Conservation (phyloP, 2,329 filamentous ascomycete genomes). For the Emydomyces testavorans region DNA sequence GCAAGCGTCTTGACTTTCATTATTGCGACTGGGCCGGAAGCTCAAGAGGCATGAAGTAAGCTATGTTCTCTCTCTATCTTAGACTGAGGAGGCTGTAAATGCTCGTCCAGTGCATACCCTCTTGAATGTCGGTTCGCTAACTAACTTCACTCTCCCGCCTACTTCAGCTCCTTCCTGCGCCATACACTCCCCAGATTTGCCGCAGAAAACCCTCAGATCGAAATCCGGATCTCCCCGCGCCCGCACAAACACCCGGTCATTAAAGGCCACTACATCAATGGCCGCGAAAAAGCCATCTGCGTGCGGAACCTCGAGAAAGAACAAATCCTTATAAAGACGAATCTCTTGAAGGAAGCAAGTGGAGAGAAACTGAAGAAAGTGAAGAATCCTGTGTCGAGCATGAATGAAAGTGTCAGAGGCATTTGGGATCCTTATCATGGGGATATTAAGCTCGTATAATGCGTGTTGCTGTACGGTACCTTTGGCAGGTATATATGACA, state of each 20-base stretch:
- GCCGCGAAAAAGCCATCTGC: slow-evolving; percentile 71
- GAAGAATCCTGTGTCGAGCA: slow-evolving; percentile 48
- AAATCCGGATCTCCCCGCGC: slow-evolving; percentile 81
- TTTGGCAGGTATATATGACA: slow-evolving; percentile 9
- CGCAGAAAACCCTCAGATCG: slow-evolving; percentile 68
- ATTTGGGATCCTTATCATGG: slow-evolving; percentile 55
- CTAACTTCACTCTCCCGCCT: background rate
- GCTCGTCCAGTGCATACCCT: background rate
- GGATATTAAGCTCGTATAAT: slow-evolving; percentile 41
- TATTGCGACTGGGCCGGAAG: slow-evolving; percentile 96
- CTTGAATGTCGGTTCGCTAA: slow-evolving; percentile 1
- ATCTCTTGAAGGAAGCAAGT: slow-evolving; percentile 37
- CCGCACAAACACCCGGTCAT: slow-evolving; percentile 84
- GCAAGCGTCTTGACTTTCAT: slow-evolving; percentile 88
- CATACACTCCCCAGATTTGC: slow-evolving; percentile 67
- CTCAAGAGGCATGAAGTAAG: slow-evolving; percentile 87
- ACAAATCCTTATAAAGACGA: slow-evolving; percentile 69
- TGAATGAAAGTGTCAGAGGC: slow-evolving; percentile 54
- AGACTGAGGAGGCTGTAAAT: background rate
- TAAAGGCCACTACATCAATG: slow-evolving; percentile 85
- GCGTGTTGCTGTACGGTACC: background rate
- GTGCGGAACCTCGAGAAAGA: slow-evolving; percentile 73
- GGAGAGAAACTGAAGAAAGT: slow-evolving; percentile 42
- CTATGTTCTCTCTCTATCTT: slow-evolving; percentile 13
- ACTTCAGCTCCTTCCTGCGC: slow-evolving; percentile 64